These are phyloP conservation scores for Colletotrichum theobromicola DNA, from an alignment of 2,329 filamentous ascomycete genomes.

Conservation along the genomic window DNA sequence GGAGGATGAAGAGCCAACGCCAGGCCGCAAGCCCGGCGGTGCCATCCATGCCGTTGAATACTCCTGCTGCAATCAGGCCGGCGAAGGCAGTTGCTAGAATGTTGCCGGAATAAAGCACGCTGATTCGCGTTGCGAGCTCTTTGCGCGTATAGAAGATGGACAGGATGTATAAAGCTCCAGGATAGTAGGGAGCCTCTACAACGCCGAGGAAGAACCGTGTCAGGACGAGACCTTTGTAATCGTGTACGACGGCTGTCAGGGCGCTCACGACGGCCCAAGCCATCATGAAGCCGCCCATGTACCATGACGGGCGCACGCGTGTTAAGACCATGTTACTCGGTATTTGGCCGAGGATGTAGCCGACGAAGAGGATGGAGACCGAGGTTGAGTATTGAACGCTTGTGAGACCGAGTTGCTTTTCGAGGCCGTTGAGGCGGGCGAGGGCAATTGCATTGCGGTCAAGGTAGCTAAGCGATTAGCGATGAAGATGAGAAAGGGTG, in stretches of 20 bases:
- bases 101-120: slow-evolving; percentile 48
- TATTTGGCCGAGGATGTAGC: slow-evolving; percentile 41
- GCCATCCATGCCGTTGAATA: slow-evolving; percentile 37
- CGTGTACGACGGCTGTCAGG: slow-evolving; percentile 43
- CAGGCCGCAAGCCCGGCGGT: slow-evolving; percentile 29
- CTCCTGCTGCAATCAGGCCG: slow-evolving; percentile 48
- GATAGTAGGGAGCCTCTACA: slow-evolving; percentile 44
- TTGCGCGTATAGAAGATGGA: slow-evolving; percentile 61
- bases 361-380: slow-evolving; percentile 39
- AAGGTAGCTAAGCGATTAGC: slow-evolving; percentile 5
- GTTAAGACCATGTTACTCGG: slow-evolving; percentile 43
- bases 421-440: slow-evolving; percentile 32
- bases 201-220: slow-evolving; percentile 43
- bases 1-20: slow-evolving; percentile 39
- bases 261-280: slow-evolving; percentile 45
- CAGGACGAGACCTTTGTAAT: slow-evolving; percentile 44
- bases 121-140: slow-evolving; percentile 45
- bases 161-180: slow-evolving; percentile 43
- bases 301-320: slow-evolving; percentile 55
- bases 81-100: slow-evolving; percentile 42
- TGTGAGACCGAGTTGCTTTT: slow-evolving; percentile 25
- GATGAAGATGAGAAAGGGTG: background rate
- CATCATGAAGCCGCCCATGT: slow-evolving; percentile 46
- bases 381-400: slow-evolving; percentile 38
- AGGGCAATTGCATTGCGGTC: slow-evolving; percentile 29